Conservation (phyloP, 139 green algal species). For the Penium margaritaceum region DNA sequence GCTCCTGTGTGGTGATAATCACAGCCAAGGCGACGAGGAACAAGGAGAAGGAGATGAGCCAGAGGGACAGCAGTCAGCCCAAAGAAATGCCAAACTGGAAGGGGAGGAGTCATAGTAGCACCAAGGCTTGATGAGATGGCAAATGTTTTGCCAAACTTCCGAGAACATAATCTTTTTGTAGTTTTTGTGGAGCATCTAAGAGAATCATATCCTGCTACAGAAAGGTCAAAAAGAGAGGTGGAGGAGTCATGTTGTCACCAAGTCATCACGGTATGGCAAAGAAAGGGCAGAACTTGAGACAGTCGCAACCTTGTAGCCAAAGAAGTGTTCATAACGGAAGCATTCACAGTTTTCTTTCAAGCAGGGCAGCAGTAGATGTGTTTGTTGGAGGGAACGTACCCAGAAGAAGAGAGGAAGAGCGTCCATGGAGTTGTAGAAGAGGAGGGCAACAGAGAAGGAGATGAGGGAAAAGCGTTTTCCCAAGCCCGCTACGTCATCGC, state of each 20-base stretch:
- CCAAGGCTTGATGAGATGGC: too few relatives aligned
- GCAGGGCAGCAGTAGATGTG: too few relatives aligned
- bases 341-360: too few relatives aligned
- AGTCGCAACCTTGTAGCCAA: too few relatives aligned
- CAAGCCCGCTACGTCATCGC: background rate
- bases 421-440: conserved; percentile 47
- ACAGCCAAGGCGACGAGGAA: background rate
- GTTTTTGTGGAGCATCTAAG: background rate
- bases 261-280: background rate
- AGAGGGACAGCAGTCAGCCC: background rate
- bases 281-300: too few relatives aligned
- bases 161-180: too few relatives aligned
- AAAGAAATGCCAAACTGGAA: background rate
- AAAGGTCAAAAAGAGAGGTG: background rate
- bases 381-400: background rate
- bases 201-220: background rate
- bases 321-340: too few relatives aligned
- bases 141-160: too few relatives aligned
- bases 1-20: conserved; percentile 26
- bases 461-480: conserved; percentile 13
- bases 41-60: background rate
- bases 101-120: background rate
- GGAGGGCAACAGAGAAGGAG: conserved; percentile 40
- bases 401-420: conserved; percentile 46
- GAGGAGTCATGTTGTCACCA: background rate